Evolutionary conservation across 2,329 filamentous ascomycete genomes (phyloP).

Genomic region (Paradendryphiella salina): DNA sequence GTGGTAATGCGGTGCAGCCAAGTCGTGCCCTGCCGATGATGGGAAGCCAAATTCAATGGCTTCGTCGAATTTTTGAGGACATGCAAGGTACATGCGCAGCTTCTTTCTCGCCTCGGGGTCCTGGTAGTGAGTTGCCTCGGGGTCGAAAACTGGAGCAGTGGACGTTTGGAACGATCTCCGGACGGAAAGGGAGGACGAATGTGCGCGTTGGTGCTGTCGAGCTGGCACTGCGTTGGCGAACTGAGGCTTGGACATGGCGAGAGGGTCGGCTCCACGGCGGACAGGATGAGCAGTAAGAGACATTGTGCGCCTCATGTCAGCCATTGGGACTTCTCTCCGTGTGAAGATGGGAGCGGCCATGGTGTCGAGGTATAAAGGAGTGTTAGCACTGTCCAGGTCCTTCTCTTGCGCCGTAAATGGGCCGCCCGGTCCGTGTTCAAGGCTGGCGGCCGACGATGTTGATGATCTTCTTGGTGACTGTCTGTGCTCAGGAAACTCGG

Average conservation of each 20-base stretch:
- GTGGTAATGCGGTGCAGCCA: conserved; percentile 30
- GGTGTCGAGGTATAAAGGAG: conserved; percentile 34
- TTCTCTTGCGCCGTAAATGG: conserved; percentile 16
- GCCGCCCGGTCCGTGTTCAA: conserved; percentile 19
- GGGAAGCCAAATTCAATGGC: conserved; percentile 93
- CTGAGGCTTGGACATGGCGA: conserved; percentile 44
- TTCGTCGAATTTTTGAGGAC: conserved; percentile 93
- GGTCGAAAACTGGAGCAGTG: conserved; percentile 55
- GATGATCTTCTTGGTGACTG: conserved; percentile 26
- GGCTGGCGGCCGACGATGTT: conserved; percentile 26
- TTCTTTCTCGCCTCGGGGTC: conserved; percentile 87
- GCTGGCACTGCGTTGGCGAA: conserved; percentile 34
- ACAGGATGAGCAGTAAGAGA: conserved; percentile 71
- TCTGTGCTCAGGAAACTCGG: conserved; percentile 11
- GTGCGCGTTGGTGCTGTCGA: conserved; percentile 39
- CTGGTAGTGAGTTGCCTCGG: conserved; percentile 79
- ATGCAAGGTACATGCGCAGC: conserved; percentile 81
- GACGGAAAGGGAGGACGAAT: conserved; percentile 35
- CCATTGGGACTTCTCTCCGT: conserved; percentile 18
- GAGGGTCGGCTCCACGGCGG: conserved; percentile 55
- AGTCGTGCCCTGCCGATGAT: conserved; percentile 48
- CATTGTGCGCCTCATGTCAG: conserved; percentile 61
- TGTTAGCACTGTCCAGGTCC: conserved; percentile 25
- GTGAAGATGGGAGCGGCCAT: conserved; percentile 31
- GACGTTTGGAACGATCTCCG: conserved; percentile 37